These are phyloP conservation scores for Isabelozyma rhagii DNA, from an alignment of 805 yeast species.

Conservation along the genomic window DNA sequence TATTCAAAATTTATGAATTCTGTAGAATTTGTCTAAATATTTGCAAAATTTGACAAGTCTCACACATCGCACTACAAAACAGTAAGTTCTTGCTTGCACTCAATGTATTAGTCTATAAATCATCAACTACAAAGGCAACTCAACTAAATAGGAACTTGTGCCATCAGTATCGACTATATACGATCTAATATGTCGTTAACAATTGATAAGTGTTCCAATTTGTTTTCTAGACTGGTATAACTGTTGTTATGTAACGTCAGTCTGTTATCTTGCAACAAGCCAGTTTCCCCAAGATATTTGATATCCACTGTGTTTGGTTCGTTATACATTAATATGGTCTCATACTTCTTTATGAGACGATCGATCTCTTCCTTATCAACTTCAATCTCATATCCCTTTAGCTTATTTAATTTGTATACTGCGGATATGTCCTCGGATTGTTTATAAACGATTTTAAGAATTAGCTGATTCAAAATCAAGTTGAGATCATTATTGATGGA, in stretches of 20 bases:
- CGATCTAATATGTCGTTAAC: neutral
- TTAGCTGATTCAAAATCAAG: conserved; percentile 50
- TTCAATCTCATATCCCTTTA: conserved; percentile 28
- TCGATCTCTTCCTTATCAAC: conserved; percentile 10
- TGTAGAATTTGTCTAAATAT: too few relatives aligned
- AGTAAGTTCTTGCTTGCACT: neutral
- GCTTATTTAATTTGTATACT: conserved; percentile 14
- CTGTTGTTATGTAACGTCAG: neutral
- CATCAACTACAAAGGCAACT: neutral
- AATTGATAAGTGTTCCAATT: neutral
- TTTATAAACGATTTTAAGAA: conserved; percentile 36
- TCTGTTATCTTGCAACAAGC: neutral
- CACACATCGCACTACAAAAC: neutral
- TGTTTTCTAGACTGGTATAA: neutral
- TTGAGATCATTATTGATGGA: conserved; percentile 58
- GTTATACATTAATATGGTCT: conserved; percentile 16
- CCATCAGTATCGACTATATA: neutral
- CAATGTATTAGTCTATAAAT: neutral
- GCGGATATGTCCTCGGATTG: conserved; percentile 26
- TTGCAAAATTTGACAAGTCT: neutral
- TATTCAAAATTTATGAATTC: neutral
- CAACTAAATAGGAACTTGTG: too few relatives aligned
- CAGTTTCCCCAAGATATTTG: conserved; percentile 1
- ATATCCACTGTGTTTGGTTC: conserved; percentile 1
- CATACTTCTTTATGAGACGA: conserved; percentile 24